Base-by-base conservation (phyloP, 2,329 filamentous ascomycete genomes). In the Meredithiella fracta region DNA sequence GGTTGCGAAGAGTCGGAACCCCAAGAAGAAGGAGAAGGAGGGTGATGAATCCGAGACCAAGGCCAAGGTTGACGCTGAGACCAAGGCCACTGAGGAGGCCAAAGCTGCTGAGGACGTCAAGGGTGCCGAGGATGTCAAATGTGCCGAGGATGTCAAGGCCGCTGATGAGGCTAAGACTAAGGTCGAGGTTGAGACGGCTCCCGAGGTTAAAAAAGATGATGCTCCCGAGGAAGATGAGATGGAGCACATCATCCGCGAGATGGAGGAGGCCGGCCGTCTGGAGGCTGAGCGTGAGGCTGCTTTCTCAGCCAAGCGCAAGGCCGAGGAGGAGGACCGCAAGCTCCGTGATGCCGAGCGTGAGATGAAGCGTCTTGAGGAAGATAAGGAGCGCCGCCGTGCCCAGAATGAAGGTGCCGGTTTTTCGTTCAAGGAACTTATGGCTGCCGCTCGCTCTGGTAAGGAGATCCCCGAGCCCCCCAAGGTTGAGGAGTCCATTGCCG, bases 351-450 rank as follows among this genome's bases (percentile, higher is more conserved):
- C 82, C 60, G 85, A 87, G 66, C 75, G 76, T 20, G 84, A 85
- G 69, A 83, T 82, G 75, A 82, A 84, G 63, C 80, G 79, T 59
- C 70, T 85, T 1, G 85, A 88, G 65, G 83, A 87, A 67, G 83
- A 82, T 67, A 77, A 76, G 62, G 81, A 82, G 65, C 74, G 72
- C 56, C 76, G 75, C 64, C 76, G 76, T 51, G 70, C 67, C 7
- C 77, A 80, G 58, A 72, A 68, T 47, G 73, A 75, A 61, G 63
- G 67, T 1, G 71, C 79, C 22, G 70, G 73, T 2, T 82, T 85
- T 17, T 67, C 71, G 22, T 67, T 78, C 17, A 65, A 73, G 14
- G 67, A 69, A 60, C 66, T 62, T 59, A 66, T 62, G 56, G 65
- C 65, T 66, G 64, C 60, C 69, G 77, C 62, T 65, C 76, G 26